Evolutionary conservation across 257 asterid genomes (phyloP), one percentile per base, ranked within the genome.

Genomic region (Cynanchum wilfordii): DNA sequence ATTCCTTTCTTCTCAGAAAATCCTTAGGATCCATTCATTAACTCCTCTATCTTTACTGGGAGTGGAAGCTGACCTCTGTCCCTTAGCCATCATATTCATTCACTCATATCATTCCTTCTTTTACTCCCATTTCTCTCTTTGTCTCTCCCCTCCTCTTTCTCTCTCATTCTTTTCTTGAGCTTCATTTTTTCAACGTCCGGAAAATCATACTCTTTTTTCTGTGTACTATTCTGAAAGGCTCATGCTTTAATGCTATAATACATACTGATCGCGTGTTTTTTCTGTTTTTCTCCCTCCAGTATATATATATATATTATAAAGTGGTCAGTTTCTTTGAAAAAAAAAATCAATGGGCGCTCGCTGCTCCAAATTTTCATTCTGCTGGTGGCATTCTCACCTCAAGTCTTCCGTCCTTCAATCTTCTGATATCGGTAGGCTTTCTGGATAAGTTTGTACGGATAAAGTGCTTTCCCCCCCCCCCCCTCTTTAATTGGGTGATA

Each of bases 361-460:
- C 62, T 84, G 88, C 76, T 84, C 88, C 64, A 84, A 79, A 49
- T 72, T 84, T 40, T 77, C 88, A 20, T 72, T 81, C 65, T 81
- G 88, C 69, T 77, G 88, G 88, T 84, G 88, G 88, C 81, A 81
- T 20, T 80, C 88, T 66, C 77, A 77, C 44, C 82, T 84, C 71
- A 82, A 81, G 65, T 80, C 84, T 27, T 76, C 88, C 1, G 80
- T 78, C 16, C 78, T 79, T 19, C 83, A 79, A 38, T 72, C 88
- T 24, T 71, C 81, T 47, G 87, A 84, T 76, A 58, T 69, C 4
- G 87, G 87, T 80, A 77, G 5, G 29, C 51, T 11, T 77, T 67
- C 52, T 36, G 20, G 24, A 5, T 44, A 33, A 12, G 19, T 57
- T 22, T 38, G 36, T 30, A 42, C 10, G 25, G 2, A 0, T n/a